Evolutionary conservation across 176 grass and related monocot species (phyloP).

Genomic region (Aegilops sharonensis): DNA sequence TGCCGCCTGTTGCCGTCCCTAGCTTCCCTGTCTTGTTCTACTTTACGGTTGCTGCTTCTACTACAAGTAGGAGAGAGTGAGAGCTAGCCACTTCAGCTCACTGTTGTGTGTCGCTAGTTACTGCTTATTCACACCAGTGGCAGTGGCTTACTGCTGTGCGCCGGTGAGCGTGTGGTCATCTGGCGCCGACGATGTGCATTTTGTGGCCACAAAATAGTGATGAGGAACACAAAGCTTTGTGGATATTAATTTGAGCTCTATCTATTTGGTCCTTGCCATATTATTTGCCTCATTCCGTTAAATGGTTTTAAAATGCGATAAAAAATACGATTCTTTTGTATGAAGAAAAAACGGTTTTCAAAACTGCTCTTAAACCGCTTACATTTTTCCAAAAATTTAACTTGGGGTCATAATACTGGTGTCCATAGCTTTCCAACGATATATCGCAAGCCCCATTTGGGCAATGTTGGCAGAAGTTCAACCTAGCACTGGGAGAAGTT

Average conservation of each 20-base stretch:
- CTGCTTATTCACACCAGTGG: background rate
- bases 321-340: too few species aligned
- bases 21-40: background rate
- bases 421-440: too few species aligned
- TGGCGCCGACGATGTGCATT: background rate
- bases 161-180: background rate
- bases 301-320: too few species aligned
- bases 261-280: background rate
- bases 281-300: too few species aligned
- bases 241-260: background rate
- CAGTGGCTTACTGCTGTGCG: background rate
- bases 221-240: background rate
- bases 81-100: slow-evolving; percentile 19
- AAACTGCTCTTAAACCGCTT: too few species aligned
- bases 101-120: background rate
- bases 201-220: slow-evolving; percentile 24
- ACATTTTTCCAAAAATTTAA: too few species aligned
- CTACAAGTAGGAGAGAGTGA: background rate
- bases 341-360: too few species aligned
- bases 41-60: background rate
- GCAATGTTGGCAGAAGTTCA: too few species aligned
- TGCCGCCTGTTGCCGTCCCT: slow-evolving; percentile 25
- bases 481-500: too few species aligned
- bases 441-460: too few species aligned
- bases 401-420: too few species aligned